Evolutionary conservation across 176 grass and related monocot species (phyloP).

Genomic region (Aegilops umbellulata): DNA sequence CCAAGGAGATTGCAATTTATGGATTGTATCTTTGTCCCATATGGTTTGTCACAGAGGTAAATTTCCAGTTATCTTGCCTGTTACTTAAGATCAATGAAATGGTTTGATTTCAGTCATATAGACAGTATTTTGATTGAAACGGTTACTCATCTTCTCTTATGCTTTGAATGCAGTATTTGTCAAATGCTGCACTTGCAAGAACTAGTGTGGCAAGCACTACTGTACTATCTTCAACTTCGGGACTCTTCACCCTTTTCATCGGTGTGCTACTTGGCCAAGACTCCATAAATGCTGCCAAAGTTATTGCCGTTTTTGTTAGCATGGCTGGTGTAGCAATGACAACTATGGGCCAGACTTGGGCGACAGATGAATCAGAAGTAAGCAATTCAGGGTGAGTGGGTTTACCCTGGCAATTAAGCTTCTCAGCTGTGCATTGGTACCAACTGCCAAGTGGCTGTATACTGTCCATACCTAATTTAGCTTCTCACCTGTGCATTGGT

Average conservation of each 20-base stretch:
- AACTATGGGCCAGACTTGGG: conserved; percentile 97
- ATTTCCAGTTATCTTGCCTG: conserved; percentile 27
- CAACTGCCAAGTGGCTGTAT: background rate
- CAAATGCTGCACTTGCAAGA: conserved; percentile 98
- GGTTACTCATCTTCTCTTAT: conserved; percentile 29
- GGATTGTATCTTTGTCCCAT: conserved; percentile 87
- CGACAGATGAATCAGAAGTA: conserved; percentile 75
- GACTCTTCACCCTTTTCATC: conserved; percentile 94
- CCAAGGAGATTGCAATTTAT: conserved; percentile 68
- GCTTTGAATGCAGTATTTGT: conserved; percentile 81
- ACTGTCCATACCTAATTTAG: background rate
- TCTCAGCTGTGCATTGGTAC: background rate
- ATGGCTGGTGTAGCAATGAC: conserved; percentile 98
- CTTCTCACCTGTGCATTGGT: background rate
- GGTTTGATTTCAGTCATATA: background rate
- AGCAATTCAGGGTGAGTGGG: conserved; percentile 61
- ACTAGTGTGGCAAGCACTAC: conserved; percentile 99
- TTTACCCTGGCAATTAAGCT: conserved; percentile 18
- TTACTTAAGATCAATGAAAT: background rate
- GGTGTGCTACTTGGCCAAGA: conserved; percentile 90
- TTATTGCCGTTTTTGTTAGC: conserved; percentile 83
- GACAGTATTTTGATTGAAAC: background rate
- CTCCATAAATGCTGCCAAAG: conserved; percentile 78
- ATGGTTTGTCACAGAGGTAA: conserved; percentile 98
- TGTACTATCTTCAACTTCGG: conserved; percentile 93